Evolutionary conservation across 305 asterid species (phyloP).

Genomic region (Fraxinus nigra): DNA sequence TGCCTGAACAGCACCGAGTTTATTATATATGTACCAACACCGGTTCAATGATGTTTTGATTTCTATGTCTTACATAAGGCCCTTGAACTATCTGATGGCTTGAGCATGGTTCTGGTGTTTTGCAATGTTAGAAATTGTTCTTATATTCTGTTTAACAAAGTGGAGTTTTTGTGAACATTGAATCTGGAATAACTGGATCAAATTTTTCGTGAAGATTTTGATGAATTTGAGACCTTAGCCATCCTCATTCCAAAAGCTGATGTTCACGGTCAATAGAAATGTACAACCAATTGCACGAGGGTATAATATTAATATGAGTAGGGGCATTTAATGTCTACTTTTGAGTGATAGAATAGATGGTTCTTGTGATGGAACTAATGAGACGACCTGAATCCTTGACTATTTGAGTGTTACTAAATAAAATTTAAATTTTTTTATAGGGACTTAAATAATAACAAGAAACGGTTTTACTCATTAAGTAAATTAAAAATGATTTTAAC

Average conservation of each 20-base stretch:
- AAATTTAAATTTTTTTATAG: too few relatives aligned
- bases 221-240: background rate
- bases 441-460: too few relatives aligned
- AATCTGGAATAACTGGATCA: background rate
- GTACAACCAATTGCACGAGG: background rate
- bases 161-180: background rate
- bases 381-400: too few relatives aligned
- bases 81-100: background rate
- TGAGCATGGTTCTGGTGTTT: background rate
- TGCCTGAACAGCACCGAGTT: background rate
- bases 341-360: background rate
- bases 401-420: too few relatives aligned
- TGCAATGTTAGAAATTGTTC: background rate
- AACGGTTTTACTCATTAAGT: too few relatives aligned
- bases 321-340: background rate
- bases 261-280: too few relatives aligned
- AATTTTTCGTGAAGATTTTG: background rate
- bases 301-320: background rate
- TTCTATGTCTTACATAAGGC: background rate
- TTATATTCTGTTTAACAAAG: background rate
- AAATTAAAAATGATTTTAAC: too few relatives aligned
- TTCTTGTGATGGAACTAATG: background rate
- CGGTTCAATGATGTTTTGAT: background rate
- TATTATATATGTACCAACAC: background rate
- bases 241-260: background rate